Percentiles rank a stretch among this genome's conserved stretches.
These are phyloP conservation scores for Abeoforma whisleri DNA, from an alignment of 78 protist genomes.

Conservation along the genomic window DNA sequence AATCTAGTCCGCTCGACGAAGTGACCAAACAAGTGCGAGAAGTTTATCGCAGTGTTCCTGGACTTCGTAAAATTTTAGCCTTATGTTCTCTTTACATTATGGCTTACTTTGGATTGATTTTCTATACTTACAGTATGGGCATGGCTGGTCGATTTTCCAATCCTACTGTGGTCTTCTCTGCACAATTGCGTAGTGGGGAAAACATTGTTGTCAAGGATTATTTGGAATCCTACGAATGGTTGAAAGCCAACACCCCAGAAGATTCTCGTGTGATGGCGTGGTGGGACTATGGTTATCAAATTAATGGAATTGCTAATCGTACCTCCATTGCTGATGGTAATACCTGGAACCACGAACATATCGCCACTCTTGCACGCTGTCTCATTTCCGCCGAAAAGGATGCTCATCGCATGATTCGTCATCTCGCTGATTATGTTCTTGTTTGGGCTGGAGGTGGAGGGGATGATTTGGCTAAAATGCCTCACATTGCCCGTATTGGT, in stretches of 20 bases:
- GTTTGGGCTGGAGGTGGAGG: background rate
- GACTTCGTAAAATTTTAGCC: background rate
- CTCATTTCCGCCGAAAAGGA: background rate
- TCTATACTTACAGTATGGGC: background rate
- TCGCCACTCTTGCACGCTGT: background rate
- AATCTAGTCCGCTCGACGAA: background rate
- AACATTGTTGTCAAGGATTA: slow-evolving; percentile 89
- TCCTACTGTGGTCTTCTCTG: background rate
- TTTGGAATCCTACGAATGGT: slow-evolving; percentile 98
- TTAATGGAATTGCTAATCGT: slow-evolving; percentile 81
- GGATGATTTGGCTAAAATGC: background rate
- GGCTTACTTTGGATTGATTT: background rate
- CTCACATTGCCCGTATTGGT: background rate
- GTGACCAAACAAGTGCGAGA: background rate
- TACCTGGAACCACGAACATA: slow-evolving; percentile 92
- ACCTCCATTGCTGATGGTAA: slow-evolving; percentile 96
- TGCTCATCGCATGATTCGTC: background rate
- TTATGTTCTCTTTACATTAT: background rate
- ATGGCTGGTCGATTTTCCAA: background rate
- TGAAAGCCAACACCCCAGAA: slow-evolving; percentile 83
- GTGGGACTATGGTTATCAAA: slow-evolving; percentile 99
- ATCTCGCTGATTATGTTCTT: background rate
- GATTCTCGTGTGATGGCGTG: slow-evolving; percentile 88
- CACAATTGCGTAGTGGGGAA: background rate
- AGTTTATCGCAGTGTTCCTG: background rate